Conservation (phyloP, 768 basidiomycete species). For the Daedalea quercina region DNA sequence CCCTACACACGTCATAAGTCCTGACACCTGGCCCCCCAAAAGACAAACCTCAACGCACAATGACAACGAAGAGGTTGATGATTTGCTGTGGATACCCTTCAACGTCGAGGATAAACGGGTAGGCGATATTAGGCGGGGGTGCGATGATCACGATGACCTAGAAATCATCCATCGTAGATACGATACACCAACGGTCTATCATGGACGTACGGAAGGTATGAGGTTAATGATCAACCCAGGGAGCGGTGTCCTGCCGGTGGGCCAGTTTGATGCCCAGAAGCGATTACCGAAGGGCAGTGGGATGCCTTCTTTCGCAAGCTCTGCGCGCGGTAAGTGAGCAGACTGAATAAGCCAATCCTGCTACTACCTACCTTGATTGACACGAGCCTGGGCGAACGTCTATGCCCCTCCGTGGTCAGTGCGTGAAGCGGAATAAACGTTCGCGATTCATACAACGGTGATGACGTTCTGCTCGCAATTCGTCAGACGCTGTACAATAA, state of each 20-base stretch:
- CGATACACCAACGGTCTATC: not conserved
- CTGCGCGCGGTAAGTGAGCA: slow-evolving; percentile 3
- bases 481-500: not conserved
- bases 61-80: slow-evolving; percentile 47
- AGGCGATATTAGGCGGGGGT: slow-evolving; percentile 45
- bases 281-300: slow-evolving; percentile 53
- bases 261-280: slow-evolving; percentile 61
- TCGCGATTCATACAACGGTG: slow-evolving; percentile 19
- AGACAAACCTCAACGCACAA: slow-evolving; percentile 30
- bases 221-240: slow-evolving; percentile 50
- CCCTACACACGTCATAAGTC: slow-evolving; percentile 20
- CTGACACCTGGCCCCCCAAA: not conserved
- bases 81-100: slow-evolving; percentile 48
- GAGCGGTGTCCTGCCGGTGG: slow-evolving; percentile 47
- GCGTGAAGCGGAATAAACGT: not conserved
- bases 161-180: not conserved
- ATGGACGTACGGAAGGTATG: slow-evolving; percentile 38
- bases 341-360: not conserved
- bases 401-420: slow-evolving; percentile 10
- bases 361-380: slow-evolving; percentile 38
- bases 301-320: slow-evolving; percentile 56
- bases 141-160: slow-evolving; percentile 47
- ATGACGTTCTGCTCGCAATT: slow-evolving; percentile 17
- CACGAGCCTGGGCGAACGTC: slow-evolving; percentile 44
- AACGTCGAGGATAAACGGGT: slow-evolving; percentile 57